phyloP scores from a whole-genome alignment of 495 filamentous ascomycete genomes.

The Jackrogersella multiformis region DNA sequence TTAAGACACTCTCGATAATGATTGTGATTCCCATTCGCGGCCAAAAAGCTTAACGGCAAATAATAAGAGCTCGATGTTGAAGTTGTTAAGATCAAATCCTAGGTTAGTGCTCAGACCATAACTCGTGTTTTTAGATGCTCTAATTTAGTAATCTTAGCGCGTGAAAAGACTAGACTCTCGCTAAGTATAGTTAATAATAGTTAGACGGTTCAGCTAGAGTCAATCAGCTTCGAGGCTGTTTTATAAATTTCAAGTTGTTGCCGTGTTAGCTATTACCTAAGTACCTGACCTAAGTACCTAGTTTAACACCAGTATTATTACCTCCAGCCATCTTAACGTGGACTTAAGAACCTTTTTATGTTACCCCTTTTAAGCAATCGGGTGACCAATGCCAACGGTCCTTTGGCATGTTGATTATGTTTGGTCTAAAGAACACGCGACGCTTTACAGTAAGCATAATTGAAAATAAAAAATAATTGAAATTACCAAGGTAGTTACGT shows the following conservation, averaged over 20 bases:
- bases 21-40: no score
- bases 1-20: no score
- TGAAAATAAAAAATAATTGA: no score
- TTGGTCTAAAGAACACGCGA: not conserved
- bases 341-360: not conserved
- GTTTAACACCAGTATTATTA: not conserved
- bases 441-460: not conserved
- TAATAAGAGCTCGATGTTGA: not conserved
- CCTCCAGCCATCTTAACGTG: not conserved
- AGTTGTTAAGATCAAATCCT: not conserved
- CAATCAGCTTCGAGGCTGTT: not conserved
- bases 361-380: not conserved
- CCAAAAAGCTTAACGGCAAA: not conserved
- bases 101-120: not conserved
- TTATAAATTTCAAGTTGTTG: not conserved
- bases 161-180: not conserved
- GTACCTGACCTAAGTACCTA: no score
- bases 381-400: not conserved
- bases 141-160: not conserved
- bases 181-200: slow-evolving; percentile 6
- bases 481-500: not conserved
- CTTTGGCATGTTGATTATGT: not conserved
- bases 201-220: slow-evolving; percentile 1
- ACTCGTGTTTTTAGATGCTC: not conserved
- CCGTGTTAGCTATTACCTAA: no score